Evolutionary conservation across 805 yeast genomes (phyloP).

Genomic region (Pichia heedii): DNA sequence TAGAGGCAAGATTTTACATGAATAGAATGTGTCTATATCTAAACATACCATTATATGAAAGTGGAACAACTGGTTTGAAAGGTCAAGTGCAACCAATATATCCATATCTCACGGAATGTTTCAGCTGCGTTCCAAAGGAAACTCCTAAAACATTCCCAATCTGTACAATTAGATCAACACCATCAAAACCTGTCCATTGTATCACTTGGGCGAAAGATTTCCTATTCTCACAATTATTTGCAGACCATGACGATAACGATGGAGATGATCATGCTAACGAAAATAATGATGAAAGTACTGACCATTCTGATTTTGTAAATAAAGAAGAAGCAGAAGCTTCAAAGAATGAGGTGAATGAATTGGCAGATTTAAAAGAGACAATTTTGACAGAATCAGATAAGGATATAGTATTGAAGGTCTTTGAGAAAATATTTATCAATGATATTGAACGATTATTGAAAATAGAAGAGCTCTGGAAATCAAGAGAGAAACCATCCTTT

Average conservation of each 20-base stretch:
- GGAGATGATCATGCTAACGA: slow-evolving; percentile 28
- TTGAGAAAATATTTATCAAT: slow-evolving; percentile 52
- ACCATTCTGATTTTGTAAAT: slow-evolving; percentile 51
- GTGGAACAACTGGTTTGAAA: slow-evolving; percentile 90
- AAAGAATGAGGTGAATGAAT: slow-evolving; percentile 58
- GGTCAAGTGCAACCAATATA: slow-evolving; percentile 93
- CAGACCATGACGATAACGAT: slow-evolving; percentile 25
- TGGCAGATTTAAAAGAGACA: slow-evolving; percentile 39
- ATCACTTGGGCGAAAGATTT: slow-evolving; percentile 97
- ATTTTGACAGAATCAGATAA: slow-evolving; percentile 16
- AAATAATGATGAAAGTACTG: slow-evolving; percentile 15
- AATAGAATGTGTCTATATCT: slow-evolving; percentile 73
- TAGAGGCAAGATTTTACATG: slow-evolving; percentile 87
- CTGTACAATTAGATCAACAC: slow-evolving; percentile 94
- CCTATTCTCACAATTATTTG: slow-evolving; percentile 72
- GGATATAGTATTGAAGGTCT: slow-evolving; percentile 35
- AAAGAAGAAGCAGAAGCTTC: slow-evolving; percentile 56
- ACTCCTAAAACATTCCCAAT: slow-evolving; percentile 91
- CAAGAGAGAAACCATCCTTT: slow-evolving; percentile 54
- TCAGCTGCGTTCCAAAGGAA: slow-evolving; percentile 81
- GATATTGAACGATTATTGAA: slow-evolving; percentile 69
- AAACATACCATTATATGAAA: slow-evolving; percentile 72
- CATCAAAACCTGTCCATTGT: slow-evolving; percentile 92
- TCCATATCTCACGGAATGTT: slow-evolving; percentile 81
- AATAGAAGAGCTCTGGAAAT: slow-evolving; percentile 73